These are phyloP conservation scores for Hamiltosporidium magnivora DNA, from an alignment of 371 early-diverging fungal species.

Conservation along the genomic window DNA sequence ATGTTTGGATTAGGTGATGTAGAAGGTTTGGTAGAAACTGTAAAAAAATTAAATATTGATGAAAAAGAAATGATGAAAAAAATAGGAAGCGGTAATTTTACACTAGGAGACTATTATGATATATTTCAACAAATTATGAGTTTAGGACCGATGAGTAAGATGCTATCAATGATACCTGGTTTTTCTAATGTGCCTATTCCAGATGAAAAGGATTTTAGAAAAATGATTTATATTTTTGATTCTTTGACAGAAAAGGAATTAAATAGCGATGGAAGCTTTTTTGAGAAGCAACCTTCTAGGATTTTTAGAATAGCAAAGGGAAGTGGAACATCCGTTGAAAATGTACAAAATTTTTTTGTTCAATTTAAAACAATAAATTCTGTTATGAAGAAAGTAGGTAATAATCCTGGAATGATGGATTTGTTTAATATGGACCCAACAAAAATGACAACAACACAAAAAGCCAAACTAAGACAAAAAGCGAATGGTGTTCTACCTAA, in stretches of 20 bases:
- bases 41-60: slow-evolving; percentile 73
- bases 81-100: slow-evolving; percentile 65
- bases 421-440: slow-evolving; percentile 21
- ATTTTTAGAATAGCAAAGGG: slow-evolving; percentile 76
- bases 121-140: slow-evolving; percentile 79
- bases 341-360: slow-evolving; percentile 69
- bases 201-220: slow-evolving; percentile 61
- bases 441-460: slow-evolving; percentile 18
- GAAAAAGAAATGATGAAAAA: slow-evolving; percentile 79
- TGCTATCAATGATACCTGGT: slow-evolving; percentile 93
- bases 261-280: slow-evolving; percentile 72
- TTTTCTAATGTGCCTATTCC: slow-evolving; percentile 68
- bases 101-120: slow-evolving; percentile 88
- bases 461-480: slow-evolving; percentile 24
- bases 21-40: slow-evolving; percentile 74
- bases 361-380: slow-evolving; percentile 70
- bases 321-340: slow-evolving; percentile 67
- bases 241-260: slow-evolving; percentile 85
- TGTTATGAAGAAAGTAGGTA: slow-evolving; percentile 83
- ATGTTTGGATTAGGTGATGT: slow-evolving; percentile 92
- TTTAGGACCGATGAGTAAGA: slow-evolving; percentile 79
- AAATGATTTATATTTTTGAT: slow-evolving; percentile 83
- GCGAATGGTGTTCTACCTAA: slow-evolving; percentile 26
- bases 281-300: slow-evolving; percentile 65
- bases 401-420: slow-evolving; percentile 36